Percentiles rank a stretch among this genome's conserved stretches.
phyloP scores from a whole-genome alignment of 2,329 filamentous ascomycete species.

The Paraphoma sp. region DNA sequence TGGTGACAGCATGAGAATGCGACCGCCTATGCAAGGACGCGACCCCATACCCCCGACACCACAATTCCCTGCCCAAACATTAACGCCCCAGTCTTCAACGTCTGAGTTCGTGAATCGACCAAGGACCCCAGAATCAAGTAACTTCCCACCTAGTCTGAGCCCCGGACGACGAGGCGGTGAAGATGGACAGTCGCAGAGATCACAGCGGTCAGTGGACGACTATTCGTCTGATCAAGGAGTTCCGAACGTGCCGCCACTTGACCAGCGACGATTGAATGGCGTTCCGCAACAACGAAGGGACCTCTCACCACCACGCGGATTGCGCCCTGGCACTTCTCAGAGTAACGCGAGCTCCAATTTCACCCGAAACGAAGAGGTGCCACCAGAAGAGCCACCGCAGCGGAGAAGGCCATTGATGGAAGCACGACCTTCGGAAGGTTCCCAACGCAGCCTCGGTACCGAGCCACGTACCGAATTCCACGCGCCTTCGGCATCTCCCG shows the following conservation, averaged over 20 bases:
- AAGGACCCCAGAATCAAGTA: slow-evolving; percentile 40
- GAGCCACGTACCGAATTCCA: slow-evolving; percentile 29
- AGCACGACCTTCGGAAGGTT: slow-evolving; percentile 40
- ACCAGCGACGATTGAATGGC: slow-evolving; percentile 40
- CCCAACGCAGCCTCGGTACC: slow-evolving; percentile 30
- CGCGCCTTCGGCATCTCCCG: slow-evolving; percentile 30
- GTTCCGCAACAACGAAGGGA: slow-evolving; percentile 34
- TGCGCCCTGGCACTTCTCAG: slow-evolving; percentile 45
- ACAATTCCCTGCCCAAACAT: slow-evolving; percentile 38
- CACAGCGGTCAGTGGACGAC: slow-evolving; percentile 37
- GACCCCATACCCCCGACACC: slow-evolving; percentile 38
- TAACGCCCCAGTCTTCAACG: slow-evolving; percentile 50
- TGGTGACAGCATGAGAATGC: slow-evolving; percentile 44
- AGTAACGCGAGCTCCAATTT: slow-evolving; percentile 43
- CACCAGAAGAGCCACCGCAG: slow-evolving; percentile 57
- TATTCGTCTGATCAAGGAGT: slow-evolving; percentile 27
- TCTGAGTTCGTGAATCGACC: slow-evolving; percentile 45
- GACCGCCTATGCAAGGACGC: slow-evolving; percentile 32
- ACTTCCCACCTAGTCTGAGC: slow-evolving; percentile 30
- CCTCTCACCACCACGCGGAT: slow-evolving; percentile 37
- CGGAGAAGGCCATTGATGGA: slow-evolving; percentile 73
- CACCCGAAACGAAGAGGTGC: slow-evolving; percentile 35
- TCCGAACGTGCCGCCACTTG: slow-evolving; percentile 26
- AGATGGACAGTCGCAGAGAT: slow-evolving; percentile 39
- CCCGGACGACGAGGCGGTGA: slow-evolving; percentile 37